A percentile compares a stretch with the other conserved stretches of the same genome.
phyloP scores from a whole-genome alignment of 805 yeast genomes.

The Candida ovalis region DNA sequence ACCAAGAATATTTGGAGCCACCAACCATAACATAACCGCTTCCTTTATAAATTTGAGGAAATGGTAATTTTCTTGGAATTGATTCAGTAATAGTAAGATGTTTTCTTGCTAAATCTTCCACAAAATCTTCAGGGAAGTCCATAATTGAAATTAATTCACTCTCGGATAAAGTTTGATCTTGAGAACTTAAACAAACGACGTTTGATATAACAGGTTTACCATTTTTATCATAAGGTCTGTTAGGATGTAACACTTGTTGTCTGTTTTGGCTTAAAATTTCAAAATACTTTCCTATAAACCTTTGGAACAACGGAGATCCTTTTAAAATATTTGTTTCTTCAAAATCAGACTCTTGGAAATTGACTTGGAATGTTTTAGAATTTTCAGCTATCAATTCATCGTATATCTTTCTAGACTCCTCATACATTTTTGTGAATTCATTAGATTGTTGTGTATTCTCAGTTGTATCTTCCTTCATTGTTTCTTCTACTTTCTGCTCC shows the following conservation, averaged over 20 bases:
- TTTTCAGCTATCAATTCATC: background rate
- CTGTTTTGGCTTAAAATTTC: slow-evolving; percentile 8
- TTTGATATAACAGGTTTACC: slow-evolving; percentile 24
- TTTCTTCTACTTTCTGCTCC: background rate
- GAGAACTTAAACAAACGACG: slow-evolving; percentile 17
- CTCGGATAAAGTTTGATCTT: slow-evolving; percentile 5
- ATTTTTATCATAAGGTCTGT: slow-evolving; percentile 11
- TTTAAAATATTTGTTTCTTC: background rate
- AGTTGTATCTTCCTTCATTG: background rate
- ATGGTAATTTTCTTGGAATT: slow-evolving; percentile 39
- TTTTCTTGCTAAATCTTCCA: slow-evolving; percentile 37
- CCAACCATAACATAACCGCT: slow-evolving; percentile 34
- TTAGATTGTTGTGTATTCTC: background rate
- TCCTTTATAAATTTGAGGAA: slow-evolving; percentile 17
- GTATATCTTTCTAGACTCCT: background rate
- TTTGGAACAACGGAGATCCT: slow-evolving; percentile 5
- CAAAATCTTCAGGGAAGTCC: slow-evolving; percentile 31
- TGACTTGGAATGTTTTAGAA: background rate
- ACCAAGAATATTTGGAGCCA: slow-evolving; percentile 36
- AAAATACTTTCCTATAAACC: slow-evolving; percentile 12
- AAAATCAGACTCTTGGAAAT: slow-evolving; percentile 1
- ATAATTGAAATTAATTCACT: slow-evolving; percentile 4
- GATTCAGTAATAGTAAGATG: slow-evolving; percentile 40
- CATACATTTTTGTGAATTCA: background rate
- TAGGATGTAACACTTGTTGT: slow-evolving; percentile 15